Base-by-base conservation (phyloP, 1,284 basidiomycete genomes). In the Marasmius tenuissimus region DNA sequence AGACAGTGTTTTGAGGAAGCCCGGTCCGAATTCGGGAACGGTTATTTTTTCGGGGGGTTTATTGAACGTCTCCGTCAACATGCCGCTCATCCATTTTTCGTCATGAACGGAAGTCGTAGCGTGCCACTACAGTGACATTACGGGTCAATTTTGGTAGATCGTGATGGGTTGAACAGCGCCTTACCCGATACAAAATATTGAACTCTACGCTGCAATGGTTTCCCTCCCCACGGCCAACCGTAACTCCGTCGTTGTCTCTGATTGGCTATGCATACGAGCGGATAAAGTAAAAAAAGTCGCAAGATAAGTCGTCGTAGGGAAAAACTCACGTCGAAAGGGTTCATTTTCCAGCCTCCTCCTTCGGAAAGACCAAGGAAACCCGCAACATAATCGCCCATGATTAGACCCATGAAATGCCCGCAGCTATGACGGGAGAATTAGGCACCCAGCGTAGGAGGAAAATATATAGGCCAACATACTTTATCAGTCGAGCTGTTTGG, bases 161-260 rank as follows among this genome's bases (percentile, higher is more conserved):
- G 18, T 22, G 37, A n/a, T 39, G 11, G 14, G 52, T 18, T 62
- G 11, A 12, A 8, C 20, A 11, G 0, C 8, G 16, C 64, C 72
- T 35, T 61, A 78, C 78, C 49, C 81, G 72, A 66, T 85, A 85
- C 4, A 85, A 72, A n/a, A 83, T 63, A 66, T 83, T 84, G 70
- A 85, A 86, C 64, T 86, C 84, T 42, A 82, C 79, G 54, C 79
- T 80, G 61, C 73, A 73, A 59, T 80, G 77, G 65, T 84, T 84
- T 8, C 84, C 84, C 27, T 72, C 70, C 0, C 82, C 82, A 16
- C 82, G 73, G 1, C 66, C 61, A 4, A 78, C 71, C 45, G 68
- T 67, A 9, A 69, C 33, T 1, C 61, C 67, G 9, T 73, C 68
- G 33, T 72, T 68, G 5, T 42, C 65, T 48, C 74, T 71, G 61